A percentile compares a stretch with the other conserved stretches of the same genome.
These are phyloP conservation scores for Podila horticola DNA, from an alignment of 192 early-diverging fungal genomes.

Conservation along the genomic window DNA sequence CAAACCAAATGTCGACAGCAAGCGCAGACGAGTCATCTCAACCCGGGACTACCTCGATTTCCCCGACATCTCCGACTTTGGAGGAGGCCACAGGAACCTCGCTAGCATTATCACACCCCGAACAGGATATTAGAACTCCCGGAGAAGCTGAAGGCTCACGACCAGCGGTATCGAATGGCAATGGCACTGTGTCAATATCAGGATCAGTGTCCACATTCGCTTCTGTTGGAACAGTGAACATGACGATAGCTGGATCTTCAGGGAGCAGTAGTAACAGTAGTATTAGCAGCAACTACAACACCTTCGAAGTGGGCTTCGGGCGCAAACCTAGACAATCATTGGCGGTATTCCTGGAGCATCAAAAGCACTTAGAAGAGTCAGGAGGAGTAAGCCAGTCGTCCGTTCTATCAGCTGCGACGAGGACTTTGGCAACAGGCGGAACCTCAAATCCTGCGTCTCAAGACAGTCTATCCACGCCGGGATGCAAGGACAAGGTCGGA, in stretches of 20 bases:
- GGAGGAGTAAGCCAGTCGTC: neutral
- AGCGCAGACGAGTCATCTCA: too few relatives aligned
- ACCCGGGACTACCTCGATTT: too few relatives aligned
- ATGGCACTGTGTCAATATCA: neutral
- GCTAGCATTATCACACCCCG: too few relatives aligned
- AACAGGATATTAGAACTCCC: too few relatives aligned
- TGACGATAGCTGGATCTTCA: constrained; percentile 11
- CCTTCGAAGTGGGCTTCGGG: neutral
- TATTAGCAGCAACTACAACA: constrained; percentile 23
- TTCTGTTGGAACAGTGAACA: constrained; percentile 14
- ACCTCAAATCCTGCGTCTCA: neutral
- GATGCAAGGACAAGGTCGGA: neutral
- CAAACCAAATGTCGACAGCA: too few relatives aligned
- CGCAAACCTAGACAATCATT: constrained; percentile 23
- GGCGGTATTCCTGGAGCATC: constrained; percentile 9
- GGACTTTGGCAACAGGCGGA: neutral
- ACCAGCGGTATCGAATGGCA: neutral
- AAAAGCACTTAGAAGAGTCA: neutral
- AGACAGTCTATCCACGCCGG: neutral
- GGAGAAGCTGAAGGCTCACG: too few relatives aligned
- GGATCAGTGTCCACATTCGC: constrained; percentile 26
- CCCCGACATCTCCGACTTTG: too few relatives aligned
- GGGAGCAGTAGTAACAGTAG: constrained; percentile 22
- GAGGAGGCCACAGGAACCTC: too few relatives aligned
- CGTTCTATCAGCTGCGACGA: neutral